Conservation (phyloP, 1,284 basidiomycete genomes). For the Taiwanofungus camphoratus region DNA sequence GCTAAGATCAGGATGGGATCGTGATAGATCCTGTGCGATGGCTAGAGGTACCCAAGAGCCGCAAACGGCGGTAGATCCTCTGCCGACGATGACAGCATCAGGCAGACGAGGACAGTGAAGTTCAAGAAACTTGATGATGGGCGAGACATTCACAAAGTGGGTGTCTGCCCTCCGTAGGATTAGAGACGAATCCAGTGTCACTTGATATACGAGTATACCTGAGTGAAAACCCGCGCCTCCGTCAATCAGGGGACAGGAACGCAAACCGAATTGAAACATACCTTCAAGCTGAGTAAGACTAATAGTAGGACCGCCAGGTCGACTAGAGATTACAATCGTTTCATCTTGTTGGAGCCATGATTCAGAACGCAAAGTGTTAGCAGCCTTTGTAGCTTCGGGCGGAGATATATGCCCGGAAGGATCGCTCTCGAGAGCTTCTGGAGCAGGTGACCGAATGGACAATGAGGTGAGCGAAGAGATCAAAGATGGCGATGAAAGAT, state of each 20-base stretch:
- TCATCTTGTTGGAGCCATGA: conserved; percentile 5
- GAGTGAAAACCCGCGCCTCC: conserved; percentile 7
- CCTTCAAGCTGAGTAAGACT: conserved; percentile 64
- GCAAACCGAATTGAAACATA: conserved; percentile 24
- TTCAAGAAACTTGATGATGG: conserved; percentile 43
- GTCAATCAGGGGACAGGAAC: neutral
- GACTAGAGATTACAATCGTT: conserved; percentile 49
- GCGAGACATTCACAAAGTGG: conserved; percentile 65
- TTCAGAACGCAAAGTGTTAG: neutral
- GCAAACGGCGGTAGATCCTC: conserved; percentile 42
- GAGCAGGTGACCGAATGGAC: conserved; percentile 13
- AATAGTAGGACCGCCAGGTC: conserved; percentile 53
- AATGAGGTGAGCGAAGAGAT: conserved; percentile 21
- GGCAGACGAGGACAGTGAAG: conserved; percentile 31
- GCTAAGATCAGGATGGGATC: conserved; percentile 38
- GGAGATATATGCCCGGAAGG: neutral
- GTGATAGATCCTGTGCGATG: conserved; percentile 45
- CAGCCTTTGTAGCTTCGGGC: conserved; percentile 5
- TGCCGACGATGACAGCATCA: conserved; percentile 38
- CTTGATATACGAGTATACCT: conserved; percentile 71
- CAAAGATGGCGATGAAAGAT: conserved; percentile 18
- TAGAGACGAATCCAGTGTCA: conserved; percentile 43
- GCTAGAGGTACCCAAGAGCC: conserved; percentile 65
- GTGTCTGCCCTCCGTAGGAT: conserved; percentile 66
- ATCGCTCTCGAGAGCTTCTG: conserved; percentile 1